Percentiles rank a stretch among this genome's conserved stretches.
Evolutionary conservation across 306 rosid genomes (phyloP).

Genomic region (Fragaria iinumae): DNA sequence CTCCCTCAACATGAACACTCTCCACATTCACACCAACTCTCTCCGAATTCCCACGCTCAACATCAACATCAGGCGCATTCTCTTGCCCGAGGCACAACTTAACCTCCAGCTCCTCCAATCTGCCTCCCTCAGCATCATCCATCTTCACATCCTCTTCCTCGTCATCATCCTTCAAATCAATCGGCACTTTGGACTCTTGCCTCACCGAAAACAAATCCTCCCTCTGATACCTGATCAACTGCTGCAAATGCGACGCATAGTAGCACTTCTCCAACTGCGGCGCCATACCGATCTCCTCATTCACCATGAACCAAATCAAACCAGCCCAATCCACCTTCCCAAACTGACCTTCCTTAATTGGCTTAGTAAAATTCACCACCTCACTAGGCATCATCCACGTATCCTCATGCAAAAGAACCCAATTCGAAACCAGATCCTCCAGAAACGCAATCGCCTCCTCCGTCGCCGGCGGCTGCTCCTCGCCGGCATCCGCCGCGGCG

Average conservation of each 20-base stretch:
- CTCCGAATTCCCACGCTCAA: neutral
- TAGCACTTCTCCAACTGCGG: slow-evolving; percentile 54
- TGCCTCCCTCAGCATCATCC: slow-evolving; percentile 37
- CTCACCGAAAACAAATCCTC: slow-evolving; percentile 40
- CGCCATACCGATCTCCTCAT: slow-evolving; percentile 59
- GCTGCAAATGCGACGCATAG: slow-evolving; percentile 88
- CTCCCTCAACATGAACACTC: neutral
- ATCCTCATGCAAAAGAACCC: slow-evolving; percentile 87
- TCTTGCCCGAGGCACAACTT: slow-evolving; percentile 63
- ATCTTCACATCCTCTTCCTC: slow-evolving; percentile 42
- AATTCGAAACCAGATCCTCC: slow-evolving; percentile 55
- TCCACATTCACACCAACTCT: slow-evolving; percentile 1
- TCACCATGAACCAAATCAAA: slow-evolving; percentile 78
- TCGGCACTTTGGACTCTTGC: slow-evolving; percentile 28
- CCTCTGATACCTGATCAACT: slow-evolving; percentile 55
- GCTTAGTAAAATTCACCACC: slow-evolving; percentile 30
- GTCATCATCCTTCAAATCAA: slow-evolving; percentile 24
- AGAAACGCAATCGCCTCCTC: slow-evolving; percentile 53
- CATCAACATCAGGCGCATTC: slow-evolving; percentile 34
- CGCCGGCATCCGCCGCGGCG: slow-evolving; percentile 19
- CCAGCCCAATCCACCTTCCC: slow-evolving; percentile 82
- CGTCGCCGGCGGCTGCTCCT: neutral
- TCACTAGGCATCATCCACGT: slow-evolving; percentile 59
- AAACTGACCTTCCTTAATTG: slow-evolving; percentile 56
- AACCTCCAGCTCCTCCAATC: slow-evolving; percentile 53